Base-by-base conservation (phyloP, 768 basidiomycete species). In the Tephrocybe rancida region DNA sequence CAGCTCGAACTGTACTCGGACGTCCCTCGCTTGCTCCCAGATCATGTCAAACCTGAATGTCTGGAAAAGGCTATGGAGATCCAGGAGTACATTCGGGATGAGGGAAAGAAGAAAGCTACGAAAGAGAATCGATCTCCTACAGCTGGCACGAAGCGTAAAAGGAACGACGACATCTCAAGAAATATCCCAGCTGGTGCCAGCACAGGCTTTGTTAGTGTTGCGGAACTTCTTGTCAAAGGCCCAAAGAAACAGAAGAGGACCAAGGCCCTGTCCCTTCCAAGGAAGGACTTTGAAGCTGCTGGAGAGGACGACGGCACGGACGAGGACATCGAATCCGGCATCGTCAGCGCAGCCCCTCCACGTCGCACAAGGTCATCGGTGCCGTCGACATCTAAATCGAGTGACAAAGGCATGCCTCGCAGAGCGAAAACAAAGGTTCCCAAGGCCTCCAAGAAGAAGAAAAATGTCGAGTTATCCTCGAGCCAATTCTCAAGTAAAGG, bases 1-100 rank as follows among this genome's bases (percentile, higher is more conserved):
- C 80, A 88, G 57, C 84, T 97, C 27, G 95, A 98, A 67, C 79
- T 98, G 9, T 99, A 94, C 62, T 86, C 80, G n/a, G 97, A 99
- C 66, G 91, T 96, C 46, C 83, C 86, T 53, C 88, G 93, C 0
- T 74, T 99, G 10, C 73, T 98, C 3, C 95, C 96, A 0, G 82
- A 80, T 32, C 79, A 90, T 56, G 70, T 87, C 57, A 86, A 87
- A 39, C 95, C 95, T 0, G 76, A 83, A 55, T 88, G 85, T 59
- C 69, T 92, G 29, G 90, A 95, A 70, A 88, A 87, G 71, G 76
- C 73, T 19, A 93, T 97, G 85, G 87, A 88, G 46, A 90, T 95
- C 34, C 83, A 87, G 61, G 81, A 85, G 58, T 87, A 90, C 60
- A 76, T 82, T 27, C 83, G 85, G 34, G 77, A 80, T 56, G 73